Evolutionary conservation across 768 basidiomycete species (phyloP).

Genomic region (Cystobasidiopsis lactophilus): DNA sequence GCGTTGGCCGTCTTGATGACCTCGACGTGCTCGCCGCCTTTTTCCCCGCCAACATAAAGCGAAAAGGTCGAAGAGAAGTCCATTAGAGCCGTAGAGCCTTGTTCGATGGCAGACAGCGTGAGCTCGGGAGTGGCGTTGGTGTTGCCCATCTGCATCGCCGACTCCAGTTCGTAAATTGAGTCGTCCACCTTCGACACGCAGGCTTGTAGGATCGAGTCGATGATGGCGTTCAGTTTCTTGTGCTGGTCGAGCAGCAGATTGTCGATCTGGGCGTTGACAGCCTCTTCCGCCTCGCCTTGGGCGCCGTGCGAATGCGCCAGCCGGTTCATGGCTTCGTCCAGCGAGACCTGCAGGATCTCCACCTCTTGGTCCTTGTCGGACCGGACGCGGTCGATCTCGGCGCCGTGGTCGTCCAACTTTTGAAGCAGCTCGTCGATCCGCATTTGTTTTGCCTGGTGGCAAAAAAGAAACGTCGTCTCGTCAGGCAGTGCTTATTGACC

Average conservation of each 20-base stretch:
- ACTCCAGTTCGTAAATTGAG: slow-evolving; percentile 90
- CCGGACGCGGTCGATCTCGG: slow-evolving; percentile 54
- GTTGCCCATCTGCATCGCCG: slow-evolving; percentile 81
- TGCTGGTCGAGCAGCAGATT: slow-evolving; percentile 86
- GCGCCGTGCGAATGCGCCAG: slow-evolving; percentile 66
- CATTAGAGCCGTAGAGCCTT: slow-evolving; percentile 76
- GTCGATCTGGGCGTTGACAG: slow-evolving; percentile 91
- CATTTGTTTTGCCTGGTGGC: slow-evolving; percentile 79
- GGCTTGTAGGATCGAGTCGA: slow-evolving; percentile 90
- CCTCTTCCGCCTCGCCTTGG: slow-evolving; percentile 63
- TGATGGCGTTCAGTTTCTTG: slow-evolving; percentile 94
- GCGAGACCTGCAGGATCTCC: slow-evolving; percentile 76
- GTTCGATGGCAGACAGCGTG: slow-evolving; percentile 94
- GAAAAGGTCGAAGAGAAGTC: slow-evolving; percentile 92
- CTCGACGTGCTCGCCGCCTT: slow-evolving; percentile 83
- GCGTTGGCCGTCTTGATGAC: slow-evolving; percentile 97
- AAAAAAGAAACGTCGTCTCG: no score
- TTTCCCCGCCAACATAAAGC: slow-evolving; percentile 56
- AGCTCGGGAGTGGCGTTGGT: slow-evolving; percentile 96
- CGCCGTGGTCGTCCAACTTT: slow-evolving; percentile 51
- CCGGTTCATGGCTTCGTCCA: slow-evolving; percentile 76
- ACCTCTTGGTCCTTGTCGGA: slow-evolving; percentile 98
- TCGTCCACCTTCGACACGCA: slow-evolving; percentile 96
- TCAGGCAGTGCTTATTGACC: background rate
- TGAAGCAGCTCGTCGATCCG: slow-evolving; percentile 79